phyloP scores from a whole-genome alignment of 2,329 filamentous ascomycete species.

The Diaporthe amygdali region DNA sequence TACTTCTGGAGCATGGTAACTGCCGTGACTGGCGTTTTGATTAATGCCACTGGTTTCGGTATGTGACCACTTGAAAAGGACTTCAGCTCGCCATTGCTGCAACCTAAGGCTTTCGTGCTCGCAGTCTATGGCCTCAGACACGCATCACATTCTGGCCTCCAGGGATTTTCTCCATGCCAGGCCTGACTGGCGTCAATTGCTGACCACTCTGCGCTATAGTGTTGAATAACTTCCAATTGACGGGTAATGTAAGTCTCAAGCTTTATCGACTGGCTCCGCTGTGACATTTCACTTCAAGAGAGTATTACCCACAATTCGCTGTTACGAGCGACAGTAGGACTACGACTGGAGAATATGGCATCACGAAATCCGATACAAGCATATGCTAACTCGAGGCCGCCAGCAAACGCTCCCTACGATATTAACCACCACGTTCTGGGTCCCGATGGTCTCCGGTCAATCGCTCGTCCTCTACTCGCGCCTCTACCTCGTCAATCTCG shows the following conservation, averaged over 20 bases:
- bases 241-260: constrained; percentile 20
- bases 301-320: not conserved
- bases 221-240: constrained; percentile 40
- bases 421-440: constrained; percentile 55
- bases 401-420: constrained; percentile 40
- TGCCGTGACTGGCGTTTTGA: constrained; percentile 39
- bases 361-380: not conserved
- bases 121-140: not conserved
- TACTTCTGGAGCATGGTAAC: constrained; percentile 46
- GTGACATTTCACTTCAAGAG: not conserved
- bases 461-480: constrained; percentile 67
- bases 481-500: constrained; percentile 62
- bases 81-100: no score
- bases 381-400: not conserved
- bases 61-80: constrained; percentile 33
- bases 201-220: constrained; percentile 44
- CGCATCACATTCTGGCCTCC: no score
- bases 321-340: not conserved
- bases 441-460: constrained; percentile 65
- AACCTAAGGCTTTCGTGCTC: not conserved
- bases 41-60: constrained; percentile 48
- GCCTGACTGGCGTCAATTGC: constrained; percentile 28
- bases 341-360: no score
- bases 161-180: not conserved
- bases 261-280: not conserved